These are phyloP conservation scores for Colletotrichum sp. DNA, from an alignment of 2,329 filamentous ascomycete genomes.

Conservation along the genomic window DNA sequence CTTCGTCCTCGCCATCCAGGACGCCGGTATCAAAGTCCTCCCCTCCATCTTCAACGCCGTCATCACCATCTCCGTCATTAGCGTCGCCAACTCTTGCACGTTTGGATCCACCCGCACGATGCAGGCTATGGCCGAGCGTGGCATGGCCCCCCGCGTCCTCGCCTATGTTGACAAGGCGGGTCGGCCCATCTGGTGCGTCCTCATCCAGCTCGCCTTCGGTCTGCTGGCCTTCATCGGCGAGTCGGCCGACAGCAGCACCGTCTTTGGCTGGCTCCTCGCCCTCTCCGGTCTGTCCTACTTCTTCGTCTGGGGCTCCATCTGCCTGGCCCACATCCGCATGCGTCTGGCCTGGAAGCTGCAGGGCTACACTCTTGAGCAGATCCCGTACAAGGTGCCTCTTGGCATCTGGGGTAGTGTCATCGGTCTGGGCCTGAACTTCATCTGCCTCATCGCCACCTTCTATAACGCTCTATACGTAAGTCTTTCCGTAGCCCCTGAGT, in stretches of 20 bases:
- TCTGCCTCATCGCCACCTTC: conserved; percentile 75
- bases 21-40: conserved; percentile 54
- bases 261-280: conserved; percentile 71
- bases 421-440: conserved; percentile 67
- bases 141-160: conserved; percentile 61
- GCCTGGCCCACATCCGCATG: conserved; percentile 70
- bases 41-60: conserved; percentile 60
- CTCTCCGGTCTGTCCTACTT: conserved; percentile 76
- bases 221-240: conserved; percentile 60
- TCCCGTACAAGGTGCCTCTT: conserved; percentile 50
- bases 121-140: conserved; percentile 52
- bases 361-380: conserved; percentile 55
- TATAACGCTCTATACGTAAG: conserved; percentile 68
- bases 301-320: conserved; percentile 78
- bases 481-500: background rate
- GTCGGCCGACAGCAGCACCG: conserved; percentile 36
- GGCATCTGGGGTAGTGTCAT: conserved; percentile 74
- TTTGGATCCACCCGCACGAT: conserved; percentile 57
- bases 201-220: conserved; percentile 60
- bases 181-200: conserved; percentile 61
- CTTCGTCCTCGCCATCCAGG: conserved; percentile 56
- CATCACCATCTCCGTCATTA: conserved; percentile 54
- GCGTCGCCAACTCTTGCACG: conserved; percentile 56
- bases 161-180: conserved; percentile 66
- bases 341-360: conserved; percentile 64